These are phyloP conservation scores for Dioscorea alata DNA, from an alignment of 106 monocot species.

Conservation along the genomic window DNA sequence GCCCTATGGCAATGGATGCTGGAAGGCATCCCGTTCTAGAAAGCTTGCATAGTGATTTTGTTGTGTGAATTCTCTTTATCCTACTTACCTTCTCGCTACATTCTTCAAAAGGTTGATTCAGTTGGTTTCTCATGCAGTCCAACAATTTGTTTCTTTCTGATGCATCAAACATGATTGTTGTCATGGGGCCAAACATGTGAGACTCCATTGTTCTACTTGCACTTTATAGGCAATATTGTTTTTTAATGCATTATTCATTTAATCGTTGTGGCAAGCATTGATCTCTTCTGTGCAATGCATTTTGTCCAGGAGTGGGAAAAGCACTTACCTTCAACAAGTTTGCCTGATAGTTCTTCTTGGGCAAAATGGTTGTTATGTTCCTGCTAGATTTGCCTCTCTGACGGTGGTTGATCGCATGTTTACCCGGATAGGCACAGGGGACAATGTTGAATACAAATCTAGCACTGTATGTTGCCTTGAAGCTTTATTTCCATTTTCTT, in stretches of 20 bases:
- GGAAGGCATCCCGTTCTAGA: conserved; percentile 95
- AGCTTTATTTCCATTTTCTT: not conserved
- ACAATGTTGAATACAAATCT: conserved; percentile 87
- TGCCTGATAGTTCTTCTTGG: conserved; percentile 89
- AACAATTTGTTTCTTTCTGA: conserved; percentile 97
- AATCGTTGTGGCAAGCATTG: too few species aligned
- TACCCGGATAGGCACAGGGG: conserved; percentile 80
- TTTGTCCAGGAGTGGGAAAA: conserved; percentile 85
- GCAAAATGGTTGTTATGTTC: conserved; percentile 95
- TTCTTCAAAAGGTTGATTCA: conserved; percentile 1
- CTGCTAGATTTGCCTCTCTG: conserved; percentile 91
- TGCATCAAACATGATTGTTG: conserved; percentile 89
- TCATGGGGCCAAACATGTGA: conserved; percentile 99
- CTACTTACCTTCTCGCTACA: not conserved
- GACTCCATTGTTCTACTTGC: not conserved
- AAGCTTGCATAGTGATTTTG: conserved; percentile 68
- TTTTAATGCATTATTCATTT: not conserved
- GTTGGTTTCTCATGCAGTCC: conserved; percentile 53
- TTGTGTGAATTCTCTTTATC: conserved; percentile 45
- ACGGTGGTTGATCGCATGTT: conserved; percentile 91
- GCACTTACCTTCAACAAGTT: conserved; percentile 96
- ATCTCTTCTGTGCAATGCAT: not conserved
- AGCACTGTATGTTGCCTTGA: conserved; percentile 68
- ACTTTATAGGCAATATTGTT: not conserved
- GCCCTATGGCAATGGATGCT: conserved; percentile 96